These are phyloP conservation scores for Trametes pubescens DNA, from an alignment of 1,284 basidiomycete genomes.

Conservation along the genomic window DNA sequence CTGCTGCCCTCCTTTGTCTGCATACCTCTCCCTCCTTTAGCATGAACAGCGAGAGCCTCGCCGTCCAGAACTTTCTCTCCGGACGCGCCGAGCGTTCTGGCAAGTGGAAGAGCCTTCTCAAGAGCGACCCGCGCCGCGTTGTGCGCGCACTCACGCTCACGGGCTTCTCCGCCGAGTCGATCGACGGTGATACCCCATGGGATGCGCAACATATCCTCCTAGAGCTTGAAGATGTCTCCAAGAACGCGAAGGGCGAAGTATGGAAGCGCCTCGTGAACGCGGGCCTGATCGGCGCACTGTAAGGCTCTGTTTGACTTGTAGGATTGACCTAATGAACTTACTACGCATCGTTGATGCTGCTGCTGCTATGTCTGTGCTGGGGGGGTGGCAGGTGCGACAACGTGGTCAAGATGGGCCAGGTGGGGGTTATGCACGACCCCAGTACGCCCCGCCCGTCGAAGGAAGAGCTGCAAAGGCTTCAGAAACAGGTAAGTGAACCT, in stretches of 20 bases:
- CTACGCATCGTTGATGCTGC: not conserved
- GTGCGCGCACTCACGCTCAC: constrained; percentile 5
- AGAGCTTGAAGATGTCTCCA: not conserved
- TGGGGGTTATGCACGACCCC: not conserved
- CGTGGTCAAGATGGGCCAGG: not conserved
- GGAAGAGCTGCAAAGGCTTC: not conserved
- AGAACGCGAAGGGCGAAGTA: not conserved
- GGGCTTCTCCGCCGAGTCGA: not conserved
- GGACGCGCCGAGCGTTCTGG: constrained; percentile 5
- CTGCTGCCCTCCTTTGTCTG: not conserved
- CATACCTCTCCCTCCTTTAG: not conserved
- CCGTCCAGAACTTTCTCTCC: not conserved
- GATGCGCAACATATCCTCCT: constrained; percentile 3
- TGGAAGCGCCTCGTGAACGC: constrained; percentile 11
- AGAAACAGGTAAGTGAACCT: not conserved
- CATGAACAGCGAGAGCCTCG: not conserved
- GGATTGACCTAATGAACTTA: too few species aligned
- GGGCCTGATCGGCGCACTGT: constrained; percentile 10
- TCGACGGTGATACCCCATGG: constrained; percentile 6
- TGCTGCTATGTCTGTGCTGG: too few species aligned
- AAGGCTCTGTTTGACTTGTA: not conserved
- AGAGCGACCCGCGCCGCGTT: constrained; percentile 10
- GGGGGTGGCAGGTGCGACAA: not conserved
- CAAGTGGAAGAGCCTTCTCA: constrained; percentile 10
- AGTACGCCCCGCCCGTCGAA: not conserved